Conservation (phyloP, 208 protist genomes). For the Trypanosoma scelopori region DNA sequence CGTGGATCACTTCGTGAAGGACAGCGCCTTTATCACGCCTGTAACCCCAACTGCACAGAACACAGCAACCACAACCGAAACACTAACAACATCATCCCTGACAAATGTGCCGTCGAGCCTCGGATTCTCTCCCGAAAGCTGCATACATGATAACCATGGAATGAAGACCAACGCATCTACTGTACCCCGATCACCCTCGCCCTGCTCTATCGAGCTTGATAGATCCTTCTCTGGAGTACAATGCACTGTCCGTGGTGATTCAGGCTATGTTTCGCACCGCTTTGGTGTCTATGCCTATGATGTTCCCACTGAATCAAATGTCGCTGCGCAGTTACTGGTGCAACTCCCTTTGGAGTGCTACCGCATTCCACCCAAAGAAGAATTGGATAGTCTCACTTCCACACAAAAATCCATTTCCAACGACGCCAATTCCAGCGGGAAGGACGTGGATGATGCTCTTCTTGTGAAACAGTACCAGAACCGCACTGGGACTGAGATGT, state of each 20-base stretch:
- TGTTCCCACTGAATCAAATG: background rate
- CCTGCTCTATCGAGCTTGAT: background rate
- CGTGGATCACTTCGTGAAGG: conserved; percentile 12
- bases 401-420: background rate
- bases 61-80: no score
- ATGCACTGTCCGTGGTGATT: background rate
- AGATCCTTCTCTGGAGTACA: conserved; percentile 1
- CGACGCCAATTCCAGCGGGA: background rate
- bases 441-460: no score
- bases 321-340: background rate
- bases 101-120: background rate
- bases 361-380: background rate
- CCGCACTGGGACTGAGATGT: background rate
- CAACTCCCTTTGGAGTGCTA: conserved; percentile 29
- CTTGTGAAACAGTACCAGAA: background rate
- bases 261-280: conserved; percentile 1
- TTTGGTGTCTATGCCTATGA: conserved; percentile 30
- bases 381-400: background rate
- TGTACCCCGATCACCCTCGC: background rate
- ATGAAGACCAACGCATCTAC: background rate
- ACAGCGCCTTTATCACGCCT: background rate
- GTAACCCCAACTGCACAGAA: background rate
- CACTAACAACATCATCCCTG: no score
- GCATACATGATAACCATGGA: background rate
- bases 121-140: background rate